Base-by-base conservation (phyloP, 352 stramenopile species). In the Elongisporangium anandrum region DNA sequence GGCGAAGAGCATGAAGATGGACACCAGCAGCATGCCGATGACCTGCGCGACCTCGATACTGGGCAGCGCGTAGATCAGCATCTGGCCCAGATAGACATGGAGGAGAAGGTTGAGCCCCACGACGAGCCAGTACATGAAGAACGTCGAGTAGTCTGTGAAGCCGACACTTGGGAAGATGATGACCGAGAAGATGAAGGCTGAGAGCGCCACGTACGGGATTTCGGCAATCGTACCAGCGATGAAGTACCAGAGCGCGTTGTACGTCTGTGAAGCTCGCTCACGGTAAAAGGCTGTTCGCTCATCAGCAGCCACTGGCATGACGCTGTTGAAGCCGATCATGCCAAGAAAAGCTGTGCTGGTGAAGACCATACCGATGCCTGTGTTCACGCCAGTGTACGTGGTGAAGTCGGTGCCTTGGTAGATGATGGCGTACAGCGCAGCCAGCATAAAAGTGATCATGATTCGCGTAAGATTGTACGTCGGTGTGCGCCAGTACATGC, bases 401-500 rank as follows among this genome's bases (percentile, higher is more conserved):
- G 57, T 61, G 54, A 77, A 84, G 67, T 87, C 71, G 8, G 76
- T 77, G n/a, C 66, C 66, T 17, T 81, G 66, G 60, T 94, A 96
- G 17, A 94, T 79, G 7, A 86, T 66, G 16, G 72, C 82, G 19
- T 96, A 83, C 29, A 97, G 68, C 3, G 87, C 66, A 6, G 76
- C 86, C 51, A 96, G 76, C 21, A 90, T 45, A 22, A 79, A 54
- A 50, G 69, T 88, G 26, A 96, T 73, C 50, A 92, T 70, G 10
- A 94, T 60, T 4, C 90, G 76, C 9, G 79, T 79, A 17, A 90
- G 58, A 59, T 96, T 96, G 65, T 97, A 97, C 45, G 73, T 71
- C n/a, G n/a, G n/a, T n/a, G n/a, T n/a, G n/a, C n/a, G n/a, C n/a
- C n/a, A n/a, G n/a, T n/a, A n/a, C n/a, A n/a, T n/a, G n/a, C n/a